Evolutionary conservation across 2,329 filamentous ascomycete genomes (phyloP), one percentile per base, ranked within the genome.

Genomic region (Cladosporium phlei): DNA sequence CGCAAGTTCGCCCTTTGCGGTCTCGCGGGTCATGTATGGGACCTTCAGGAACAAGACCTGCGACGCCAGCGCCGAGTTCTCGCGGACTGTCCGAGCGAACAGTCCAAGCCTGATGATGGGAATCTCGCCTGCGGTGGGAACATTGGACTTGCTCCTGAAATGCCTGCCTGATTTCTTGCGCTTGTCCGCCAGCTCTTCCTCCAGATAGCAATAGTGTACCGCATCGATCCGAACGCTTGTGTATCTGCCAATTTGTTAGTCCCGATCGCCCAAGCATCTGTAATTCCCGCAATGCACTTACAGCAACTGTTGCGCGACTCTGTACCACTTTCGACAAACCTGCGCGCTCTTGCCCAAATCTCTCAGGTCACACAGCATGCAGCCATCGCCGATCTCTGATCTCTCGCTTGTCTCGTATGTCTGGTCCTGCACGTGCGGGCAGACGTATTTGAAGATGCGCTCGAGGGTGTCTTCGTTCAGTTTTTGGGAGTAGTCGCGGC

Each of bases 11-110:
- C 86, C 78, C 64, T 93, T 88, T 63, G 79, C 86, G 1, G 86
- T 86, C 70, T 96, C 88, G 48, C 91, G 82, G 45, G 91, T 84
- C 91, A 96, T 96, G 67, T 95, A 96, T 5, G 91, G 88, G 49
- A 88, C 82, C 72, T 95, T 95, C 59, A 97, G 74, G 58, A 84
- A 89, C 60, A 83, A 71, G 4, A 95, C 87, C 32, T 80, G 72
- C 46, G 77, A 72, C 25, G 84, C 88, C 35, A 95, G 66, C 38
- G 70, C 80, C 17, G 81, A 78, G 52, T 89, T 84, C 39, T 91
- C 86, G 52, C 89, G 82, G 39, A 96, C 80, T 1, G 89, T 88
- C 52, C 88, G 81, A 62, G 85, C 86, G 37, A 97, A 78, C 47
- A 95, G 76, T 58, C 82, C 78, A 40, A 97, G 76, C 24, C 91